Evolutionary conservation across 768 basidiomycete species (phyloP), one percentile per base, ranked within the genome.

Genomic region (Paxillus ammoniavirescens): DNA sequence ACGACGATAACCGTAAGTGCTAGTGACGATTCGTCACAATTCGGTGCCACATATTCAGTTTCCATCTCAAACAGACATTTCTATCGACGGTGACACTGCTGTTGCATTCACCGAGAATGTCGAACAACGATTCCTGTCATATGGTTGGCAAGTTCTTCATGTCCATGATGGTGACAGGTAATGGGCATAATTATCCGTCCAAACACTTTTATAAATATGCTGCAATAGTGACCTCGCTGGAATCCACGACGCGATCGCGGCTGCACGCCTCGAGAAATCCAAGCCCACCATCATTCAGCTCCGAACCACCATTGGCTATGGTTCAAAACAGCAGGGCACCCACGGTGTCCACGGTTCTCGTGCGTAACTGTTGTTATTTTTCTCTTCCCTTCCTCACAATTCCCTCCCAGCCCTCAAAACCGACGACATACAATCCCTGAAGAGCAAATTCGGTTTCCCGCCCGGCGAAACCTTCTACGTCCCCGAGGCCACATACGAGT

Each of bases 41-140:
- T 1, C 10, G 8, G 18, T 52, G 10, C 10, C 9, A 35, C 55
- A 58, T 54, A 60, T 36, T 23, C 44, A 46, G n/a, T 35, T 31
- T 55, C 43, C 42, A 15, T 33, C 47, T 47, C 30, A 43, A 44
- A 50, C 58, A 93, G 91, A 93, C 71, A 98, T 98, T 71, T 92
- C 95, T 58, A 97, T 98, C 63, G 95, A 98, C 68, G 95, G 95
- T 58, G 84, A 93, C 73, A 98, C 94, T 59, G 83, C 83, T 52
- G 80, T 87, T 52, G 89, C 95, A 15, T 98, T 98, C 80, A 98
- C 95, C 41, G 95, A 98, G 73, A 84, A 97, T 63, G 93, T 96
- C 51, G 83, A 82, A 61, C 84, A 87, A 67, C 86, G 95, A 52
- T 97, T 94, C 80, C 74, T 85, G 67, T 70, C 95, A 2, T 97